These are phyloP conservation scores for Persicaria tinctoria DNA, from an alignment of 148 eudicot genomes.

Conservation along the genomic window DNA sequence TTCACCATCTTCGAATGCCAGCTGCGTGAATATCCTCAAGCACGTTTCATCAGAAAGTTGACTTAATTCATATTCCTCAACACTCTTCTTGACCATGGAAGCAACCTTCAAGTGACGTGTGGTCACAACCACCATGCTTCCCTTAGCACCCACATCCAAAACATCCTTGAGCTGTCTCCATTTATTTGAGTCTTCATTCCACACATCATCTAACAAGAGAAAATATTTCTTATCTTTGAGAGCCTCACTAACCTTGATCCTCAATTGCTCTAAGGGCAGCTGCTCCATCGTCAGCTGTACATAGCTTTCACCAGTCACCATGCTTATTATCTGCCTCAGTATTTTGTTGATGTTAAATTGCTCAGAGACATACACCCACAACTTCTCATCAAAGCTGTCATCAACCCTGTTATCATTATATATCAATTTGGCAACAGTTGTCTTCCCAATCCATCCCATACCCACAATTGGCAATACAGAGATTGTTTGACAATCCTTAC, in stretches of 20 bases:
- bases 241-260: background rate
- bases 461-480: slow-evolving; percentile 17
- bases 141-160: slow-evolving; percentile 9
- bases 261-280: background rate
- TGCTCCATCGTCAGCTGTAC: background rate
- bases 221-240: background rate
- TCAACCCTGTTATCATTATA: slow-evolving; percentile 14
- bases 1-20: background rate
- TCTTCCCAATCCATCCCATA: slow-evolving; percentile 24
- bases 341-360: slow-evolving; percentile 5
- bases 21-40: background rate
- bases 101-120: background rate
- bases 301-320: background rate
- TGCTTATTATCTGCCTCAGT: background rate
- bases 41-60: slow-evolving; percentile 7
- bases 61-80: background rate
- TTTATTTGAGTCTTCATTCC: background rate
- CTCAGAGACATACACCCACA: slow-evolving; percentile 23
- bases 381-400: slow-evolving; percentile 3
- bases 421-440: slow-evolving; percentile 21
- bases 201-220: slow-evolving; percentile 18
- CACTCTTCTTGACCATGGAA: background rate
- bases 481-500: background rate
- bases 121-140: slow-evolving; percentile 1
- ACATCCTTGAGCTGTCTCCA: slow-evolving; percentile 1